Percentiles rank a stretch among this genome's conserved stretches.
phyloP scores from a whole-genome alignment of 2,329 filamentous ascomycete genomes.

The Penicillium occitanis region DNA sequence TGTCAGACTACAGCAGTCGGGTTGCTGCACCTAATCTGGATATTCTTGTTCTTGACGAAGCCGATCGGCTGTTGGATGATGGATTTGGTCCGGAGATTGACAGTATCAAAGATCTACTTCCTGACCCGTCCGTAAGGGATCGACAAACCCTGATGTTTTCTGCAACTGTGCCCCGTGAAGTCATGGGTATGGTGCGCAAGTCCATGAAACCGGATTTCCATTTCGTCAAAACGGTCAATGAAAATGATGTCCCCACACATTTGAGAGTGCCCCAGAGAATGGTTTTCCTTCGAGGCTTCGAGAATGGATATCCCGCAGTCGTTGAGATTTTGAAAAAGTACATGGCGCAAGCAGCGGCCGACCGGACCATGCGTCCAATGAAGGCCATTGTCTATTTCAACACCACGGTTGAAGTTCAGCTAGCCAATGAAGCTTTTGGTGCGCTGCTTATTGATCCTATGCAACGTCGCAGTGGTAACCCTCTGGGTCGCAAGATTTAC shows the following conservation, averaged over 20 bases:
- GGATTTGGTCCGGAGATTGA: slow-evolving; percentile 67
- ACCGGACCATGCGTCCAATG: slow-evolving; percentile 62
- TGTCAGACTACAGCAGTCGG: slow-evolving; percentile 63
- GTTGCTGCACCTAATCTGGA: slow-evolving; percentile 64
- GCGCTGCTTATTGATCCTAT: slow-evolving; percentile 45
- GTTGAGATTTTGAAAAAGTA: slow-evolving; percentile 72
- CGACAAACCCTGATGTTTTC: slow-evolving; percentile 95
- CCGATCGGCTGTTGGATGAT: slow-evolving; percentile 66
- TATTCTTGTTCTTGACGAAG: slow-evolving; percentile 63
- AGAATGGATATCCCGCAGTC: slow-evolving; percentile 74
- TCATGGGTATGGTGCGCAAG: slow-evolving; percentile 72
- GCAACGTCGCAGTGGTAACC: slow-evolving; percentile 29
- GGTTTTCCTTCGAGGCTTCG: slow-evolving; percentile 65
- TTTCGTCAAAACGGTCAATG: slow-evolving; percentile 83
- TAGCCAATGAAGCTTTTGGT: slow-evolving; percentile 61
- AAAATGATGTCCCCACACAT: slow-evolving; percentile 82
- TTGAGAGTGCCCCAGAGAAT: slow-evolving; percentile 77
- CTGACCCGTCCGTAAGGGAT: slow-evolving; percentile 60
- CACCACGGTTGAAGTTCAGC: slow-evolving; percentile 69
- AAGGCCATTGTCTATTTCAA: slow-evolving; percentile 96
- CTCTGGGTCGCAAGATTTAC: slow-evolving; percentile 42
- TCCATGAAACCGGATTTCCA: slow-evolving; percentile 83
- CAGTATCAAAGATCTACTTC: slow-evolving; percentile 63
- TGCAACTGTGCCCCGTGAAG: slow-evolving; percentile 82
- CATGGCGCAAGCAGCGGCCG: slow-evolving; percentile 42